Base-by-base conservation (phyloP, 352 stramenopile species). In the Blastocystis hominis region DNA sequence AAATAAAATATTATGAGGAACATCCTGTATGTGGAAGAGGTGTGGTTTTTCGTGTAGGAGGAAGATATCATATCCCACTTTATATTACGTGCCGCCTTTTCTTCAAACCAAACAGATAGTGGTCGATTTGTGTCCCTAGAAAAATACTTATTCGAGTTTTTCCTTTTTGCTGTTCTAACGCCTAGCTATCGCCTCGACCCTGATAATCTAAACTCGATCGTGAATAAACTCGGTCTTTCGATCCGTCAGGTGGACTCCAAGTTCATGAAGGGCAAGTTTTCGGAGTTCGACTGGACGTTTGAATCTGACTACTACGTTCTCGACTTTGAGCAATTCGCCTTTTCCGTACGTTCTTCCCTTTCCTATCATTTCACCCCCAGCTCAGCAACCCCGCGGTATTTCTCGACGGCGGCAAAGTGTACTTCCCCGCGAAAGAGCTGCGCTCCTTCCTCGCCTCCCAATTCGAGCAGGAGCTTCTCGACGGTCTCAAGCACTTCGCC, bases 21-120 rank as follows among this genome's bases (percentile, higher is more conserved):
- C 13, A 66, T 53, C 24, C 36, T 42, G 72, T 84, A 30, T 17
- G 36, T 24, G 2, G 15, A 6, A 13, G 3, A 17, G 30, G 46
- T 17, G 53, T 46, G 24, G 24, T 24, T 13, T 69, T 36, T 47
- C 15, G 44, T 24, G 1, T 47, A 84, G 72, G 72, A 84, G 30
- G 50, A 54, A 42, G 72, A 84, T 66, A 38, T 84, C 15, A 84
- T 84, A 30, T 84, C 72, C 40, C 72, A 84, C 30, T 84, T 84
- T 24, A 84, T 84, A n/a, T 66, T 84, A 53, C 47, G 72, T 15
- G 72, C 72, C 17, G 72, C 72, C 34, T 84, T 84, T 30, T 64
- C 53, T 69, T 68, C 47, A 64, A 84, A 64, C 5, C 3, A 63
- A 30, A 36, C 47, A 17, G 72, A 84, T 44, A 24, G 36, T 36